These are phyloP conservation scores for Urtica urens DNA, from an alignment of 306 rosid genomes.

Conservation along the genomic window DNA sequence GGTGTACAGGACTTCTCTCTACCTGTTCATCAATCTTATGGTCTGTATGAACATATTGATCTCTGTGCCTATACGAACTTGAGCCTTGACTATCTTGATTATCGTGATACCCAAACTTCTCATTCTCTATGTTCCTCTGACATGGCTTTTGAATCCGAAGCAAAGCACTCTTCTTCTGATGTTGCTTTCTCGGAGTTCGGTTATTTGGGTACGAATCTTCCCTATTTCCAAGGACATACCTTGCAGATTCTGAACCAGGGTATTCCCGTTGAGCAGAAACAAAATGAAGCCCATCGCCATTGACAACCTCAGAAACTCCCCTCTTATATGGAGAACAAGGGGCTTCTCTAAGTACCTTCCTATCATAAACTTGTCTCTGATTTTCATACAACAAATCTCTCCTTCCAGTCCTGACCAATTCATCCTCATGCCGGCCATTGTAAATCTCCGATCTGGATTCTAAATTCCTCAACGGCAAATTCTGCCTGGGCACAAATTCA, in stretches of 20 bases:
- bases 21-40: conserved; percentile 29
- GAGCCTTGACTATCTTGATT: conserved; percentile 34
- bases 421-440: conserved; percentile 10
- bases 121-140: conserved; percentile 45
- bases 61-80: conserved; percentile 42
- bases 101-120: conserved; percentile 31
- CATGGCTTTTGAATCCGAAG: conserved; percentile 68
- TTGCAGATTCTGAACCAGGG: conserved; percentile 32
- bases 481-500: conserved; percentile 7
- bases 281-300: conserved; percentile 20
- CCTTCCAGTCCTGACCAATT: conserved; percentile 15
- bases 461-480: not conserved
- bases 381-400: conserved; percentile 12
- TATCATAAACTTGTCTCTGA: conserved; percentile 28
- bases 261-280: conserved; percentile 30
- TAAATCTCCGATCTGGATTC: conserved; percentile 14
- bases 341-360: conserved; percentile 33
- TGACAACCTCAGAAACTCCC: conserved; percentile 22
- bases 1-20: conserved; percentile 56
- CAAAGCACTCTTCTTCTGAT: conserved; percentile 89
- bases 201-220: conserved; percentile 38
- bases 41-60: conserved; percentile 30
- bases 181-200: conserved; percentile 61
- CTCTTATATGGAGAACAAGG: conserved; percentile 30
- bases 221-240: conserved; percentile 35